Conservation (phyloP, 129 eudicot genomes). For the Flaveria robusta region DNA sequence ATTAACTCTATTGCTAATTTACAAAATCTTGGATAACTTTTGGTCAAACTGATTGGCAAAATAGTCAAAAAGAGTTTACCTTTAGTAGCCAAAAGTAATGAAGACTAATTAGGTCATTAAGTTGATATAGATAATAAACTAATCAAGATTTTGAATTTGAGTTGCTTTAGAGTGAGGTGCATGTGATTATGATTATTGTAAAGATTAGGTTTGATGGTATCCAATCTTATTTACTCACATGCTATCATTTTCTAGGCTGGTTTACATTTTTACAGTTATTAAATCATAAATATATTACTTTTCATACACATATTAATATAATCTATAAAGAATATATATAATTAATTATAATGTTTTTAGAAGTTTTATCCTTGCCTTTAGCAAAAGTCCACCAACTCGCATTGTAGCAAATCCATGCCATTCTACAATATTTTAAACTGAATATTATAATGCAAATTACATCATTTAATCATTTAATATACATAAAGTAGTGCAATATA, state of each 20-base stretch:
- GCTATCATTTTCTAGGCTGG: constrained; percentile 2
- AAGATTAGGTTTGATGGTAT: constrained; percentile 20
- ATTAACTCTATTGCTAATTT: neutral
- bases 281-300: neutral
- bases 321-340: neutral
- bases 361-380: neutral
- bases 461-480: too few species aligned
- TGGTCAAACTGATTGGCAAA: constrained; percentile 35
- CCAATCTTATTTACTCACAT: constrained; percentile 14
- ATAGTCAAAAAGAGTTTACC: constrained; percentile 35
- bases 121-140: constrained; percentile 28
- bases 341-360: neutral
- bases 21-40: constrained; percentile 17
- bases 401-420: neutral
- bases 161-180: constrained; percentile 34
- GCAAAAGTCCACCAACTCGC: neutral
- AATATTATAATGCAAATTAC: too few species aligned
- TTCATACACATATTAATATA: neutral
- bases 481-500: neutral
- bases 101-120: constrained; percentile 21
- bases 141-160: constrained; percentile 28
- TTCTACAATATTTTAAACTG: neutral
- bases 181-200: constrained; percentile 37
- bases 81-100: constrained; percentile 32
- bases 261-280: neutral